Evolutionary conservation across 257 asterid genomes (phyloP), one percentile per base, ranked within the genome.

Genomic region (Eustoma russellianum): DNA sequence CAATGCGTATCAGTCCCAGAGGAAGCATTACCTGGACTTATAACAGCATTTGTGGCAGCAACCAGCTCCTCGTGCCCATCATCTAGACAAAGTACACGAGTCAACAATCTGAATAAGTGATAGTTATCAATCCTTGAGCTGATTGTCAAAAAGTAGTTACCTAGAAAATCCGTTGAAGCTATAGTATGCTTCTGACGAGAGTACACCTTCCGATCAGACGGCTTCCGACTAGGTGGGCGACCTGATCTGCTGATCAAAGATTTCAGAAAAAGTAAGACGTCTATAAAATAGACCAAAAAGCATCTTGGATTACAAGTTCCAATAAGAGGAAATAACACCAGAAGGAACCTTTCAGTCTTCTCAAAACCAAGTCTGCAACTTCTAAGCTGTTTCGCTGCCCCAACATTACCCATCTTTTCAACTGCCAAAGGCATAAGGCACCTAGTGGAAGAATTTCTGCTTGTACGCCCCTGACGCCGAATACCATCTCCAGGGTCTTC

Each of bases 21-120:
- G 33, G 46, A 64, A 69, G n/a, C 33, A 24, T 10, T 83, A 89
- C 97, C 93, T 46, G 83, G 67, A 67, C 81, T 75, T 35, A 80
- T 72, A 70, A 79, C 93, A 60, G 93, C 83, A 72, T 82, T 86
- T 69, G 93, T 82, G 49, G 97, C 91, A 73, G 94, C 88, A 75
- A 83, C 72, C 59, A 89, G 95, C 79, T 81, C 95, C 58, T 89
- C 97, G 63, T 76, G 91, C 61, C 95, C 97, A 78, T 79, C 86
- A 75, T 79, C 93, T 49, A 86, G 78, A 59, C 92, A 83, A 78
- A 79, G 90, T 78, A 70, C 55, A 46, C 46, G 64, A 55, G 55
- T 51, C 17, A 19, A 52, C 73, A 55, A 53, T 58, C 70, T 47
- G 52, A 66, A 56, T 59, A 48, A 50, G 38, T 51, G 60, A 53